Evolutionary conservation across 2,329 filamentous ascomycete genomes (phyloP), one percentile per base, ranked within the genome.

Genomic region (Penicillium sp.): DNA sequence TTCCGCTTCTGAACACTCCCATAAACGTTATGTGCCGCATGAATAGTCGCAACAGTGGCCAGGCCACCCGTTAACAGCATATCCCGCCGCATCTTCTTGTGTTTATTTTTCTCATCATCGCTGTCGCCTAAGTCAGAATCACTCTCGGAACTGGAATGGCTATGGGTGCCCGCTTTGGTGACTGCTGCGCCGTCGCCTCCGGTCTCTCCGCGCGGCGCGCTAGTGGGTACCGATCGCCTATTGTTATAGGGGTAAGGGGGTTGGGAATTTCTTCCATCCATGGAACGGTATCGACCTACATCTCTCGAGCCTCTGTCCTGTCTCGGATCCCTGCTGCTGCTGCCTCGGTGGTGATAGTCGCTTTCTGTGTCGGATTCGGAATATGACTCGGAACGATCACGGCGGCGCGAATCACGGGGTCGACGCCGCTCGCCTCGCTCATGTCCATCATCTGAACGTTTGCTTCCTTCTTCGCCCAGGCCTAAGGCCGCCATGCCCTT

Each of bases 21-120:
- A 73, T 88, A 86, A 54, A 89, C 79, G 60, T 81, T 83, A 70
- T 89, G 86, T 14, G 85, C 87, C 25, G 87, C 87, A 74, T 89
- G 86, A 61, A 89, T 88, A 27, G 87, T 89, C 37, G 87, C 87
- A 58, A 89, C 82, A 56, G 85, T 86, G 53, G 87, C 87, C 57
- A 89, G 77, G 61, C 87, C 86, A 54, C 85, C 83, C 63, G 86
- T 88, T 62, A 89, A 70, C 67, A 88, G 73, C 78, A 88, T 84
- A 75, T 88, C 88, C 72, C 85, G 83, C 77, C 81, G 81, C 77
- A 88, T 81, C 69, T 88, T 87, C 74, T 86, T 88, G 53, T 81
- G 78, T 67, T 79, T 77, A 63, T 82, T 79, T 69, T 87, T 85
- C 76, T 89, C 85, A 69, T 87, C 86, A 67, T 81, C 81, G 70